Evolutionary conservation across 108 stramenopile genomes (phyloP), one percentile per base, ranked within the genome.

Genomic region (Nitzschia putrida): DNA sequence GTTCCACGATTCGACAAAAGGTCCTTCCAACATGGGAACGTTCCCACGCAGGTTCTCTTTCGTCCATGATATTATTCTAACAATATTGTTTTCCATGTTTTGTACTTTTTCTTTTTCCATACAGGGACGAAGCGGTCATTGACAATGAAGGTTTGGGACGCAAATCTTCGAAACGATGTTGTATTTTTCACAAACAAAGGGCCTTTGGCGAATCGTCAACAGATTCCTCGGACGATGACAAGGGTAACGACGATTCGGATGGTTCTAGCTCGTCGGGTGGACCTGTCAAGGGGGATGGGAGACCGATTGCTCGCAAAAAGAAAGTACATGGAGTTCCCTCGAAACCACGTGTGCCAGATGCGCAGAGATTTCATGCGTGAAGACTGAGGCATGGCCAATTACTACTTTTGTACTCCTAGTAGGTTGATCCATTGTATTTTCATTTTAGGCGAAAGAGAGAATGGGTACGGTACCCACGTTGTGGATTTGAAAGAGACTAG

Each of bases 171-270:
- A 98, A 98, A 74, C 74, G 94, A 51, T 98, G 97, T 69, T 98
- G 97, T 76, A 97, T 98, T 53, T 98, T 92, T 74, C 96, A 96
- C 81, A 98, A 98, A 68, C 83, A 89, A 69, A 66, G 94, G 54
- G 79, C 79, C 11, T 98, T 96, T 72, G 96, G 89, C 21, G 97
- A 96, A 65, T 87, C 85, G 20, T 91, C 90, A 8, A 94, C 93
- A 0, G 93, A 94, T 64, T 88, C 88, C 18, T 82, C 81, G 0
- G 88, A 87, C 53, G 73, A 82, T 64, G 83, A 87, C 13, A 53
- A 66, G 12, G 87, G 78, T 26, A 67, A 70, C 50, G 69, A 64
- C 34, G 68, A 63, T 13, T 18, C 65, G 38, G 12, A 58, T 10
- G 61, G 56, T 21, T 64, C 51, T 11, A 41, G 61, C 43, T 71